phyloP scores from a whole-genome alignment of 441 rosid genomes.

The Gossypium aridum region DNA sequence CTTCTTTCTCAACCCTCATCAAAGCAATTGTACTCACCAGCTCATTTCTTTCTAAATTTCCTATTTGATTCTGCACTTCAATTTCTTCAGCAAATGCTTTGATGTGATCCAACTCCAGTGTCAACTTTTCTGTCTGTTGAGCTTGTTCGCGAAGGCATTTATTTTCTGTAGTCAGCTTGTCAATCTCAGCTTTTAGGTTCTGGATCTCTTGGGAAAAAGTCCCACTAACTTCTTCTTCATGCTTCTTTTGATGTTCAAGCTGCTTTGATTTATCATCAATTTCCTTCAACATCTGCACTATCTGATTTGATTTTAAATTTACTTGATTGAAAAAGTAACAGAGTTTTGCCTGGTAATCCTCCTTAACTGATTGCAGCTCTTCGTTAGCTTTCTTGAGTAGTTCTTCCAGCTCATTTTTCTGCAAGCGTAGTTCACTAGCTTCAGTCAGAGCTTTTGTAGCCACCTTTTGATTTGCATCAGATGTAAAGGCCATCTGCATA shows the following conservation, averaged over 20 bases:
- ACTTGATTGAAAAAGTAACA: constrained; percentile 35
- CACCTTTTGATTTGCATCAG: constrained; percentile 66
- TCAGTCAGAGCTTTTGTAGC: constrained; percentile 63
- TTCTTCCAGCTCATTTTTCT: constrained; percentile 55
- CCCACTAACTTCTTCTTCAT: constrained; percentile 40
- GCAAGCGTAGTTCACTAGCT: constrained; percentile 48
- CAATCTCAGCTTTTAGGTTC: constrained; percentile 46
- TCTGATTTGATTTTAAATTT: constrained; percentile 33
- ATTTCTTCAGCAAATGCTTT: constrained; percentile 32
- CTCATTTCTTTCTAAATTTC: constrained; percentile 36
- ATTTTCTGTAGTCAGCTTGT: constrained; percentile 36
- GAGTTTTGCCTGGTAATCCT: constrained; percentile 44
- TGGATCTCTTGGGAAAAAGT: constrained; percentile 31
- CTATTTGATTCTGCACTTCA: constrained; percentile 35
- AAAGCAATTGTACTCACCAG: constrained; percentile 30
- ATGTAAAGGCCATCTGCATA: constrained; percentile 61
- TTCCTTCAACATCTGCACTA: constrained; percentile 37
- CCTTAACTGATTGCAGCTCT: constrained; percentile 39
- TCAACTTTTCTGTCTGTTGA: constrained; percentile 33
- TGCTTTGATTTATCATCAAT: constrained; percentile 42
- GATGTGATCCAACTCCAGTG: constrained; percentile 37
- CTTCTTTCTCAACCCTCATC: constrained; percentile 53
- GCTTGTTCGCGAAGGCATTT: constrained; percentile 31
- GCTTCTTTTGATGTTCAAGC: constrained; percentile 47
- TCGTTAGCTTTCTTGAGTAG: constrained; percentile 42